Percentiles rank a stretch among this genome's conserved stretches.
Conservation (phyloP, 2,329 filamentous ascomycete species). For the Blastomyces gilchristii region DNA sequence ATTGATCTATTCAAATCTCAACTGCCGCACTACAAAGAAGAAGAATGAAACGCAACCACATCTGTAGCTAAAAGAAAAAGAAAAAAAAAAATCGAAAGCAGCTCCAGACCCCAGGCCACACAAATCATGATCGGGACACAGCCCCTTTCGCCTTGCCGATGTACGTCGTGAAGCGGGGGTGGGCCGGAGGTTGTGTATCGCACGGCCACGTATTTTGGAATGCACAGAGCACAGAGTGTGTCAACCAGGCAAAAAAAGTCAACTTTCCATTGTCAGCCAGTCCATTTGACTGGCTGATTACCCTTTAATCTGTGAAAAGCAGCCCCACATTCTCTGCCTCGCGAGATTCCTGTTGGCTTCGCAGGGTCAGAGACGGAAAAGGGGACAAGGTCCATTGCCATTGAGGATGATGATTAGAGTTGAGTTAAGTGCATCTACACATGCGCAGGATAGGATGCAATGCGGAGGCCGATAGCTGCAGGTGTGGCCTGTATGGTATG, state of each 20-base stretch:
- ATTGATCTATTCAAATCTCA: background rate
- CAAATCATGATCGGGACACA: background rate
- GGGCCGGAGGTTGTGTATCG: no score
- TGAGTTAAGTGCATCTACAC: background rate
- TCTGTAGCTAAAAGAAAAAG: background rate
- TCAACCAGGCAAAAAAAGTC: no score
- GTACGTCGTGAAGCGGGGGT: no score
- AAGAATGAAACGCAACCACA: background rate
- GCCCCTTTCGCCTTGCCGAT: no score
- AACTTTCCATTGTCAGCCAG: no score
- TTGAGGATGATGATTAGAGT: background rate
- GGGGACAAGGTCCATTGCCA: background rate
- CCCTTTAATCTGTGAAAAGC: background rate
- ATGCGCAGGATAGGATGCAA: background rate
- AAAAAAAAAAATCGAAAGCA: background rate
- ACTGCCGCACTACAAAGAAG: background rate
- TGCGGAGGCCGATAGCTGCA: background rate
- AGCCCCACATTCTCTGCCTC: background rate
- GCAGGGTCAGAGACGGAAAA: background rate
- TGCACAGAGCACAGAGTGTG: no score
- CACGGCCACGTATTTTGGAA: no score
- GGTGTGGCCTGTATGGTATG: background rate
- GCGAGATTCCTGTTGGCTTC: background rate
- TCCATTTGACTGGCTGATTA: no score
- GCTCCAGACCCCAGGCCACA: background rate